Percentiles rank a stretch among this genome's conserved stretches.
Conservation (phyloP, 208 protist species). For the Acanthamoeba culbertsoni region DNA sequence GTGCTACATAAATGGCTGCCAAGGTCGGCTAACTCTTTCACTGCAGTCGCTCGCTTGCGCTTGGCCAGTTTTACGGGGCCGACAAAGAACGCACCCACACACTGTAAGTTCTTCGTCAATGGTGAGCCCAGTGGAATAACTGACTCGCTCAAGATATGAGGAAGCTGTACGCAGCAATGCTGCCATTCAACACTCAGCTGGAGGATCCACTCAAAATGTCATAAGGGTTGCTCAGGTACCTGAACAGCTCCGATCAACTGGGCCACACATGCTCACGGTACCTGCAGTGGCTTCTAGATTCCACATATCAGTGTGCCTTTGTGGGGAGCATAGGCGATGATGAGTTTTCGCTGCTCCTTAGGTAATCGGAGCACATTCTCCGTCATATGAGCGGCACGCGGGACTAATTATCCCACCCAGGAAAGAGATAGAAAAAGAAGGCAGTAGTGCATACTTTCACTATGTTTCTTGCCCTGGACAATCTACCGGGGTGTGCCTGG, state of each 20-base stretch:
- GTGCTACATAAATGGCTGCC: neutral
- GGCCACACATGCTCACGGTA: neutral
- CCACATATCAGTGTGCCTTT: neutral
- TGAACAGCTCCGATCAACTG: neutral
- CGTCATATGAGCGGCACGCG: no score
- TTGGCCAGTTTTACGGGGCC: neutral
- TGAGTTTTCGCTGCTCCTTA: neutral
- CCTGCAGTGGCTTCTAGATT: neutral
- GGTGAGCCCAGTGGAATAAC: no score
- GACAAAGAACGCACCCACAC: neutral
- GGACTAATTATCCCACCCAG: neutral
- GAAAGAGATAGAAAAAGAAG: neutral
- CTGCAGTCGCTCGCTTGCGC: neutral
- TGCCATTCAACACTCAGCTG: neutral
- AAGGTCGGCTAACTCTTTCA: neutral
- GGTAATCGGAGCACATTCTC: neutral
- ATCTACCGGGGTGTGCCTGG: neutral
- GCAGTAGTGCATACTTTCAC: neutral
- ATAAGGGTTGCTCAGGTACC: neutral
- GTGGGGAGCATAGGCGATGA: neutral
- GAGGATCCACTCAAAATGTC: slow-evolving; percentile 10
- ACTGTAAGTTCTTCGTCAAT: neutral
- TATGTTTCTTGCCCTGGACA: neutral
- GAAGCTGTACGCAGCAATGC: neutral
- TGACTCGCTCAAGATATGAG: no score